phyloP scores from a whole-genome alignment of 805 yeast genomes.

The Candida quercuum region DNA sequence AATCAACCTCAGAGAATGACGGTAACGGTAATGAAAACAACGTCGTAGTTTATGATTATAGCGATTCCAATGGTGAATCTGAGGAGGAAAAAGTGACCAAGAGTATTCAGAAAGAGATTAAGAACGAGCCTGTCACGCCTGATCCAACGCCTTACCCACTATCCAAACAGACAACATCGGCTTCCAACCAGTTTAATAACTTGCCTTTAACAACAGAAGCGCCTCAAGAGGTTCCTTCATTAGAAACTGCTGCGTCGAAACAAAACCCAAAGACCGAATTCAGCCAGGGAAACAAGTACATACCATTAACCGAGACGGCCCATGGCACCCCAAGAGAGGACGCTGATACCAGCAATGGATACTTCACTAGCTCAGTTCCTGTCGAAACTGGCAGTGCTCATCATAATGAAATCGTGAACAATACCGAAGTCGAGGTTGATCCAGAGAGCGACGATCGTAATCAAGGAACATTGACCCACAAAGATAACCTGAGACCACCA shows the following conservation, averaged over 20 bases:
- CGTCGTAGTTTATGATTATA: constrained; percentile 21
- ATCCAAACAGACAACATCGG: background rate
- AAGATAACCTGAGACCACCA: background rate
- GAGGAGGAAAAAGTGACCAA: constrained; percentile 7
- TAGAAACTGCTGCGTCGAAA: constrained; percentile 1
- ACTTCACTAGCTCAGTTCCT: constrained; percentile 3
- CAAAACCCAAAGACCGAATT: background rate
- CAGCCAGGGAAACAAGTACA: background rate
- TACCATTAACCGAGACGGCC: constrained; percentile 2
- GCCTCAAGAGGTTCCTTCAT: background rate
- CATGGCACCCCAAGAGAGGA: background rate
- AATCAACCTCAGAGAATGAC: constrained; percentile 27
- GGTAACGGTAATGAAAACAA: constrained; percentile 33
- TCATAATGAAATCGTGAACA: background rate
- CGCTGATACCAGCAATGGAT: background rate
- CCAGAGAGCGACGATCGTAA: too few species aligned
- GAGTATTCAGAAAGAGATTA: constrained; percentile 1
- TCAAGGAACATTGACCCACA: too few species aligned
- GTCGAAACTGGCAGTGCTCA: constrained; percentile 2
- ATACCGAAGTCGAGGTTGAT: background rate
- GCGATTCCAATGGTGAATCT: background rate
- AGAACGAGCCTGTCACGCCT: constrained; percentile 24
- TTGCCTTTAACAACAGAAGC: background rate
- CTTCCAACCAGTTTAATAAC: background rate
- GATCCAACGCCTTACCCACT: constrained; percentile 19